phyloP scores from a whole-genome alignment of 2,329 filamentous ascomycete genomes.

The Penicillium occitanis region DNA sequence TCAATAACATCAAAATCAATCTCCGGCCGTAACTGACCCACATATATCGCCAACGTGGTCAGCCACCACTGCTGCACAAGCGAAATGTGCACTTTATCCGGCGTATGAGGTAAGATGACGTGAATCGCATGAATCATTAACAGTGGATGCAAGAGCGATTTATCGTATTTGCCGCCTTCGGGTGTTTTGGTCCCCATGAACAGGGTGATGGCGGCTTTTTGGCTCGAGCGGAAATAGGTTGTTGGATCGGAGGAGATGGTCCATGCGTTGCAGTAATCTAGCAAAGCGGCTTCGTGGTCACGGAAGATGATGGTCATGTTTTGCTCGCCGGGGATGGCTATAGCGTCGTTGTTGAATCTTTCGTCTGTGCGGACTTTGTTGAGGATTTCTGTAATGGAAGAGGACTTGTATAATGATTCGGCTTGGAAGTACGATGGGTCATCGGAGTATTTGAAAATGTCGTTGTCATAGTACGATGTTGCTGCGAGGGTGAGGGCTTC shows the following conservation, averaged over 20 bases:
- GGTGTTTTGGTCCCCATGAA: conserved; percentile 35
- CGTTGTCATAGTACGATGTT: conserved; percentile 56
- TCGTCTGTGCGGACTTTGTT: conserved; percentile 67
- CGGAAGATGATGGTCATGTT: conserved; percentile 70
- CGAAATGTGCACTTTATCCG: conserved; percentile 67
- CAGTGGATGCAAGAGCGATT: conserved; percentile 77
- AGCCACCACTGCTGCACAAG: conserved; percentile 90
- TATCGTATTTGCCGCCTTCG: conserved; percentile 62
- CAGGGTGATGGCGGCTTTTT: conserved; percentile 54
- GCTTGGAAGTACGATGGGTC: conserved; percentile 65
- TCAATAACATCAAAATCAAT: conserved; percentile 66
- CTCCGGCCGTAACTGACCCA: conserved; percentile 69
- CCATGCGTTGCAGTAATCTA: conserved; percentile 95
- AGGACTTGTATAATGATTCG: conserved; percentile 59
- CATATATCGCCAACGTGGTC: conserved; percentile 73
- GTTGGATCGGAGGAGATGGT: conserved; percentile 62
- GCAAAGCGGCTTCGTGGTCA: conserved; percentile 65
- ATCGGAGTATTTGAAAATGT: conserved; percentile 65
- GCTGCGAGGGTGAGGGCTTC: conserved; percentile 75
- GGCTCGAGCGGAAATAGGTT: conserved; percentile 72
- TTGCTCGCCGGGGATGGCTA: conserved; percentile 52
- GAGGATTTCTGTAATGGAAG: conserved; percentile 69
- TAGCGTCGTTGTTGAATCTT: conserved; percentile 67
- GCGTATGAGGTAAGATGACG: conserved; percentile 77
- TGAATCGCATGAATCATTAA: conserved; percentile 85